A percentile compares a stretch with the other conserved stretches of the same genome.
These are phyloP conservation scores for Pinus albicaulis DNA, from an alignment of 75 land plant species.

Conservation along the genomic window DNA sequence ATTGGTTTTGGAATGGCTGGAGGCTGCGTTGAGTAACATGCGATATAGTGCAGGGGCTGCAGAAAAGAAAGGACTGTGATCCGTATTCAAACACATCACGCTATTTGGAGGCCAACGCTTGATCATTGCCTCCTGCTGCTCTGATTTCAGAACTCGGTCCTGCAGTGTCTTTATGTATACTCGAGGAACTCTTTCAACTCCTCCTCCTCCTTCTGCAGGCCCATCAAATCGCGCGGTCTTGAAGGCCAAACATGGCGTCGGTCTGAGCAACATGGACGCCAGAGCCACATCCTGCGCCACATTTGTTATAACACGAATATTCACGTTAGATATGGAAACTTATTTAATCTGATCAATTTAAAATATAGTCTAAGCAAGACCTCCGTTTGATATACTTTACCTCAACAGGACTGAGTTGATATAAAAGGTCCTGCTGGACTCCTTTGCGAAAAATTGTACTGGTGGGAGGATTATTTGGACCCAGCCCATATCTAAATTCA, in stretches of 20 bases:
- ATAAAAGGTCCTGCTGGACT: too few relatives aligned
- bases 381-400: too few relatives aligned
- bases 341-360: too few relatives aligned
- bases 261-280: conserved; percentile 32
- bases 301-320: too few relatives aligned
- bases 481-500: too few relatives aligned
- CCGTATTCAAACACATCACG: conserved; percentile 41
- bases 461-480: too few relatives aligned
- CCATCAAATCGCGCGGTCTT: conserved; percentile 7
- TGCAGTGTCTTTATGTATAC: conserved; percentile 42
- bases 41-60: not conserved
- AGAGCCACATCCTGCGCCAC: conserved; percentile 22
- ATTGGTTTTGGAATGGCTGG: too few relatives aligned
- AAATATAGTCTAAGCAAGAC: too few relatives aligned
- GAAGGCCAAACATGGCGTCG: conserved; percentile 27
- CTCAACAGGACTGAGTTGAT: too few relatives aligned
- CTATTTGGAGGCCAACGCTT: conserved; percentile 40
- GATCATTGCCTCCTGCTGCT: conserved; percentile 47
- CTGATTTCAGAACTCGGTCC: conserved; percentile 34
- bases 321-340: too few relatives aligned
- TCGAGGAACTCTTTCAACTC: conserved; percentile 36
- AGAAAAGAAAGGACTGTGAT: conserved; percentile 73
- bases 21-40: too few relatives aligned
- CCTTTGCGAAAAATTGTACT: too few relatives aligned
- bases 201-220: conserved; percentile 6